Evolutionary conservation across 768 basidiomycete species (phyloP), one percentile per base, ranked within the genome.

Genomic region (Hydnum rufescens): DNA sequence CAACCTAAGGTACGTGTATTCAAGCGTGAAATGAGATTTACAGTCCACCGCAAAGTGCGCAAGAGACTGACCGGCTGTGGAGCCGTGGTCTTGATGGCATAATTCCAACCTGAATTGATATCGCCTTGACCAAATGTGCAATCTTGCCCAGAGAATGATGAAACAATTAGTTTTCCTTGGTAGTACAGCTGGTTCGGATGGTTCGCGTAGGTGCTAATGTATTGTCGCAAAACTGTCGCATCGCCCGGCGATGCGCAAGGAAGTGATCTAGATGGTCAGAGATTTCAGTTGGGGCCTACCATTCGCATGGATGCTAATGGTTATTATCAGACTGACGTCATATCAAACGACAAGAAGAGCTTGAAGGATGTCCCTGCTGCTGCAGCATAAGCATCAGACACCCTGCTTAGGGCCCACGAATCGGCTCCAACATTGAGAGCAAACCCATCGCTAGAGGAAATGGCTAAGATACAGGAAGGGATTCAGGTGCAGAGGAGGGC

Each of bases 141-240:
- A 4, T 64, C 60, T 58, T 83, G 77, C 22, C 83, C 84, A 0
- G 78, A 65, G 62, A 85, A 86, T 2, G 80, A 79, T 1, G 80
- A 80, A 5, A 80, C 75, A 39, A 84, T 69, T 4, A 74, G 71
- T 59, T 72, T 74, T 5, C 66, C 67, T 36, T 65, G 72, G 47
- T 74, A 64, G 53, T 75, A 68, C 58, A 80, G 63, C 57, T 83
- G 78, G 57, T 76, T 80, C 0, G 78, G 71, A 59, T 79, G 75
- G 19, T 64, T 60, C 0, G 71, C 62, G 56, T 78, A 76, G 31
- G 67, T 68, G 8, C 66, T 66, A 57, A 84, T 73, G 53, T 77
- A 73, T 48, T 66, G 64, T 49, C 76, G 71, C n/a, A 82, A 66
- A 8, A 62, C 59, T 30, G 66, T 64, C 3, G 72, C 79, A 51